Evolutionary conservation across 1,284 basidiomycete species (phyloP).

Genomic region (Cutaneotrichosporon mucoides): DNA sequence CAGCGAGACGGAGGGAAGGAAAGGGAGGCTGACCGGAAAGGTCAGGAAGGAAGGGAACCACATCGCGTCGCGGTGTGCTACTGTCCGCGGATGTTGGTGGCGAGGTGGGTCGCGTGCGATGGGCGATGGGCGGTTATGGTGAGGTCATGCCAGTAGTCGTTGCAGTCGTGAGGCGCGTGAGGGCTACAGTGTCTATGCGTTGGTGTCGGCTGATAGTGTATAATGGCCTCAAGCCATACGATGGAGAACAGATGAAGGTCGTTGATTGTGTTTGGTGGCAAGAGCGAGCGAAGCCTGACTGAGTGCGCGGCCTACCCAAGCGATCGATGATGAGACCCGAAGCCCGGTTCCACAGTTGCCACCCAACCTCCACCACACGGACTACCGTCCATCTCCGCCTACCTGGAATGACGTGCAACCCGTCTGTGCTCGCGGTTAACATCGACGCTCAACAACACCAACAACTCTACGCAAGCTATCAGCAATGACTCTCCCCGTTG

Average conservation of each 20-base stretch:
- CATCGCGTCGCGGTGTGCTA: conserved; percentile 20
- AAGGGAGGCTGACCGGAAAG: conserved; percentile 32
- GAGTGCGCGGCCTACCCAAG: no score
- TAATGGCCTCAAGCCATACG: no score
- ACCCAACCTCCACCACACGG: conserved; percentile 1
- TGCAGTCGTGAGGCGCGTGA: no score
- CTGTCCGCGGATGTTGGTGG: background rate
- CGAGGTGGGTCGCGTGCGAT: background rate
- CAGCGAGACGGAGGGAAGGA: conserved; percentile 54
- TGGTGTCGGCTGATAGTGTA: no score
- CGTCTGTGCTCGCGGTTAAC: no score
- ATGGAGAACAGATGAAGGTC: no score
- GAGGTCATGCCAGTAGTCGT: background rate
- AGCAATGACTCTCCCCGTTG: conserved; percentile 19
- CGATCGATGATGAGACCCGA: no score
- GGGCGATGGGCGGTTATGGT: no score
- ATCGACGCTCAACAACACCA: background rate
- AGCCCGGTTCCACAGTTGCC: background rate
- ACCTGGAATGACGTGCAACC: background rate
- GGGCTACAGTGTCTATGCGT: no score
- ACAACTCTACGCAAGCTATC: background rate
- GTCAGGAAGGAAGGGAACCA: conserved; percentile 38
- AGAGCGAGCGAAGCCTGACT: no score
- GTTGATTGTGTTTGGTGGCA: background rate
- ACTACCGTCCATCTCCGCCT: background rate